phyloP scores from a whole-genome alignment of 2,329 filamentous ascomycete species.

The Aspergillus luchuensis region DNA sequence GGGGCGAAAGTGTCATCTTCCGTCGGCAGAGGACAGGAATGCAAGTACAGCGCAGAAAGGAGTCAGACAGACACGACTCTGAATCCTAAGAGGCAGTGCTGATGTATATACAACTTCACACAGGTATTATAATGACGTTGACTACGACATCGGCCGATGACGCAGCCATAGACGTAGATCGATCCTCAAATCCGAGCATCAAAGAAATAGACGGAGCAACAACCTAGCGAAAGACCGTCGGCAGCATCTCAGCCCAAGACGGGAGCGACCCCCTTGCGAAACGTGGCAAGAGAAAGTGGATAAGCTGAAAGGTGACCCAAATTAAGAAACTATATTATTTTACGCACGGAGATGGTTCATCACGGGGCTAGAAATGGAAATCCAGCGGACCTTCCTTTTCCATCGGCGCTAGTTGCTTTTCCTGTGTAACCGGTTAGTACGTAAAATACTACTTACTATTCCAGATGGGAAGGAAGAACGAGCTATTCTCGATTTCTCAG shows the following conservation, averaged over 20 bases:
- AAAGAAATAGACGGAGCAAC: not conserved
- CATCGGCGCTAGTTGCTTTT: not conserved
- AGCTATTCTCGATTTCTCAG: too few species aligned
- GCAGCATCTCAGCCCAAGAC: not conserved
- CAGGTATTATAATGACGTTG: not conserved
- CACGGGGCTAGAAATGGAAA: not conserved
- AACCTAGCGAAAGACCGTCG: not conserved
- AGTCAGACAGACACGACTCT: not conserved
- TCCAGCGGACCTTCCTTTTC: too few species aligned
- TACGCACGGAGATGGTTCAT: not conserved
- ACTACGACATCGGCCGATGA: not conserved
- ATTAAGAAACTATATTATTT: not conserved
- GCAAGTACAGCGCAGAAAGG: not conserved
- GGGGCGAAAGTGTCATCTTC: not conserved
- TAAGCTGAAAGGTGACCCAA: not conserved
- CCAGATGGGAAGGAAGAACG: too few species aligned
- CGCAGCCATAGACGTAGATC: not conserved
- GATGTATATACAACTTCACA: not conserved
- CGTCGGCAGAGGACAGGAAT: too few species aligned
- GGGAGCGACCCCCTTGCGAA: not conserved
- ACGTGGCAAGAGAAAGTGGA: not conserved
- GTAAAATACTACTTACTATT: not conserved
- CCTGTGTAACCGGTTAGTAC: not conserved
- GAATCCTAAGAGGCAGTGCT: not conserved
- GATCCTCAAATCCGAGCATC: not conserved